Evolutionary conservation across 257 asterid species (phyloP).

Genomic region (Rauvolfia tetraphylla): DNA sequence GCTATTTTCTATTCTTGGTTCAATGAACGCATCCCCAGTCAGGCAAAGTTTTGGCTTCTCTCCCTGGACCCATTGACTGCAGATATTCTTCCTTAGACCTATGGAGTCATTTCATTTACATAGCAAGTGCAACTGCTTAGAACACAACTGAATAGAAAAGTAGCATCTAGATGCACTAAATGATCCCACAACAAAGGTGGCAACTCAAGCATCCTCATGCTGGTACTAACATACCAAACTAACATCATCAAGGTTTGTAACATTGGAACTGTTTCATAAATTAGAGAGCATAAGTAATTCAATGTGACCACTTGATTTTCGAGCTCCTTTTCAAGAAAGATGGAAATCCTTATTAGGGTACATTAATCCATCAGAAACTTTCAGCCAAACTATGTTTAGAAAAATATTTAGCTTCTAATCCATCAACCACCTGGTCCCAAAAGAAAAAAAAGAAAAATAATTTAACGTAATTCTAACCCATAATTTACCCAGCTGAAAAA

Average conservation of each 20-base stretch:
- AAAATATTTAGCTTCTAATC: not conserved
- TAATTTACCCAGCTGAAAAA: slow-evolving; percentile 3
- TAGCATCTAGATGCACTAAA: not conserved
- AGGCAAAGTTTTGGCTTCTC: not conserved
- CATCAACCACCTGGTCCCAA: not conserved
- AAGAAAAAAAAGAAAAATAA: not conserved
- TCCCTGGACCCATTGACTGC: not conserved
- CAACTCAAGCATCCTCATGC: not conserved
- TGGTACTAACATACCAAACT: not conserved
- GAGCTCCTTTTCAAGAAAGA: not conserved
- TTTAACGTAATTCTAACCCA: not conserved
- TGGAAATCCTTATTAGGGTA: not conserved
- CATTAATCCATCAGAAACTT: not conserved
- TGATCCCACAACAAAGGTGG: not conserved
- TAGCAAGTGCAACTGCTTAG: not conserved
- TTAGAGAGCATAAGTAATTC: not conserved
- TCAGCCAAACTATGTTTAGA: not conserved
- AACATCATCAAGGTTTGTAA: not conserved
- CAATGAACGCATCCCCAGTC: slow-evolving; percentile 3
- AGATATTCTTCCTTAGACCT: not conserved
- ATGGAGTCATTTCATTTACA: not conserved
- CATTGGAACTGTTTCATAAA: not conserved
- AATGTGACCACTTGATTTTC: not conserved
- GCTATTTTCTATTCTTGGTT: not conserved
- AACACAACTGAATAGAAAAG: not conserved